Evolutionary conservation across 2,329 filamentous ascomycete genomes (phyloP).

Genomic region (Penicillium occitanis): DNA sequence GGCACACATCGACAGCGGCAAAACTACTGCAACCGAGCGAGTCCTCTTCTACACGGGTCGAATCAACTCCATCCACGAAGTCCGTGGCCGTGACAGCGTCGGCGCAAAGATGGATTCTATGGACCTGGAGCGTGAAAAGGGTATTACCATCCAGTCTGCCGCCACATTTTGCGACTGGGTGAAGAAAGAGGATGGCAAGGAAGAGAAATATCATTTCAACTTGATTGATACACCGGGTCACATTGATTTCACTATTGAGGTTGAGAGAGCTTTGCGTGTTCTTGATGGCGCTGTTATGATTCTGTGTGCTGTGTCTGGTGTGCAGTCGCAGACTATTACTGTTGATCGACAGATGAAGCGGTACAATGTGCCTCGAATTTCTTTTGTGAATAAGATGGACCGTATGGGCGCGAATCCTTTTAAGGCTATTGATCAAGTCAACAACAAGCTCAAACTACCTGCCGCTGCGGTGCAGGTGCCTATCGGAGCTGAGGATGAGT

Average conservation of each 20-base stretch:
- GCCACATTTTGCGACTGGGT: slow-evolving; percentile 98
- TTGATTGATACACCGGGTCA: slow-evolving; percentile 98
- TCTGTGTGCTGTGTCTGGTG: slow-evolving; percentile 92
- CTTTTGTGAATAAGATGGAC: slow-evolving; percentile 99
- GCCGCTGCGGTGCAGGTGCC: slow-evolving; percentile 93
- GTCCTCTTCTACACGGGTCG: slow-evolving; percentile 97
- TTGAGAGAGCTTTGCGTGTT: slow-evolving; percentile 90
- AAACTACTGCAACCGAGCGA: slow-evolving; percentile 94
- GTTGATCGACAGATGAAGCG: slow-evolving; percentile 98
- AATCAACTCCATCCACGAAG: slow-evolving; percentile 96
- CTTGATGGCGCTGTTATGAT: slow-evolving; percentile 98
- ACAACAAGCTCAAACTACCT: slow-evolving; percentile 87
- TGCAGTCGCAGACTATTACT: slow-evolving; percentile 97
- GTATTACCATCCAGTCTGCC: slow-evolving; percentile 97
- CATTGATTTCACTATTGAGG: slow-evolving; percentile 99
- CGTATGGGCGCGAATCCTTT: slow-evolving; percentile 97
- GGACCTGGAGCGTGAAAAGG: slow-evolving; percentile 97
- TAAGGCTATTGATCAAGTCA: slow-evolving; percentile 97
- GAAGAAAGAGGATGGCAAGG: slow-evolving; percentile 74
- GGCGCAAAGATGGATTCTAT: slow-evolving; percentile 99
- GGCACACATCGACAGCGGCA: slow-evolving; percentile 98
- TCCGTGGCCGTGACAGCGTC: slow-evolving; percentile 81
- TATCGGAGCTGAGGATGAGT: slow-evolving; percentile 87
- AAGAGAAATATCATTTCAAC: slow-evolving; percentile 95
- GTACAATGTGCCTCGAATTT: slow-evolving; percentile 93